Percentiles rank a stretch among this genome's conserved stretches.
Evolutionary conservation across 495 filamentous ascomycete genomes (phyloP).

Genomic region (Lichenothelia convexa): DNA sequence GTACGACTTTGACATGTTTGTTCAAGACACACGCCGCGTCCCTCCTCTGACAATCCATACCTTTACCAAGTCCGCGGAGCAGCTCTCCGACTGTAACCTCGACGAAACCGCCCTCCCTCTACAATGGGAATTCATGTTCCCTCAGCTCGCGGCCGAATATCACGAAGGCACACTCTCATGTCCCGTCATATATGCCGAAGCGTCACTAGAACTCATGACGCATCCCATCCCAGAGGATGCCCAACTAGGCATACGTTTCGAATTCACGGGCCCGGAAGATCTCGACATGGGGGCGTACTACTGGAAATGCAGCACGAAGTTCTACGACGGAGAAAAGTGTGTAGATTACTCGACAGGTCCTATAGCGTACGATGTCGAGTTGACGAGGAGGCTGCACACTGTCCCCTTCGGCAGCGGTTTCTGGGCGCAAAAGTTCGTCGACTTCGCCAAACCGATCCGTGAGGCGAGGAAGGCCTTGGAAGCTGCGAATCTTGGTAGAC

Average conservation of each 20-base stretch:
- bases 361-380: conserved; percentile 5
- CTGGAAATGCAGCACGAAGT: conserved; percentile 12
- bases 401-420: conserved; percentile 18
- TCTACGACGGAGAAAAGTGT: conserved; percentile 13
- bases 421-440: conserved; percentile 15
- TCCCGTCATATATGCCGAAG: conserved; percentile 17
- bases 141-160: conserved; percentile 11
- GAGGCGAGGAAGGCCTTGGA: conserved; percentile 4
- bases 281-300: conserved; percentile 5
- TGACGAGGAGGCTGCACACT: conserved; percentile 5
- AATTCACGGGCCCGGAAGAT: conserved; percentile 8
- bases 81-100: no score
- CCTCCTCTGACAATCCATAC: conserved; percentile 10
- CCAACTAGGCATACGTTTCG: conserved; percentile 14
- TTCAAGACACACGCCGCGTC: conserved; percentile 9
- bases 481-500: background rate
- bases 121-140: conserved; percentile 15
- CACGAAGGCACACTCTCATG: conserved; percentile 10
- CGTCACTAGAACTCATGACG: conserved; percentile 16
- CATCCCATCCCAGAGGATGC: conserved; percentile 8
- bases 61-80: conserved; percentile 10
- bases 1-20: conserved; percentile 17
- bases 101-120: no score
- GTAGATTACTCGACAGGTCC: conserved; percentile 2
- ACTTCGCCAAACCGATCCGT: conserved; percentile 7